Base-by-base conservation (phyloP, 148 eudicot species). In the Chenopodium berlandieri region DNA sequence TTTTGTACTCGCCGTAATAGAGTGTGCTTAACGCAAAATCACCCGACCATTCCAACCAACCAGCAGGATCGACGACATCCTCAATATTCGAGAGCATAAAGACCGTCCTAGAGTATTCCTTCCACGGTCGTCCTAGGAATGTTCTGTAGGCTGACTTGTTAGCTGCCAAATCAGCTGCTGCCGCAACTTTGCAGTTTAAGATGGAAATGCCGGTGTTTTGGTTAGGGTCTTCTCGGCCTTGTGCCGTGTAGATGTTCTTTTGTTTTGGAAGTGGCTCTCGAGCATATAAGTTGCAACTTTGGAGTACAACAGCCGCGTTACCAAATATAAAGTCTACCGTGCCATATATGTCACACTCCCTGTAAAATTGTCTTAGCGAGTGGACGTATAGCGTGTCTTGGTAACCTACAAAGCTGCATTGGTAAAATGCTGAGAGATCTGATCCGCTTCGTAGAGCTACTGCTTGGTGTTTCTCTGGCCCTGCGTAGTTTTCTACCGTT, bases 251-350 rank as follows among this genome's bases (percentile, higher is more conserved):
- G 5, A 95, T 67, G 90, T 95, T 95, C 27, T 75, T 83, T 47
- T 95, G 98, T 40, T 89, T 88, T 19, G 63, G 69, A 47, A 80
- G 76, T 0, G 98, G 98, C 4, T 71, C 66, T 0, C 98, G 90
- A 9, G 97, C 98, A 71, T 93, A 93, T 0, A 95, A 71, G 76
- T 87, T 92, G 80, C 94, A 89, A 71, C 85, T 87, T 54, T 95
- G 98, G 89, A 95, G 83, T 12, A 95, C 97, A 30, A 91, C 97
- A 9, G 97, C 98, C 0, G 98, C 94, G 74, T 95, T 95, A 17
- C 98, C 98, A 71, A 95, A 95, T 27, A 95, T 87, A 91, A 95
- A 95, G 78, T 95, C 98, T 9, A 95, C 79, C 10, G 98, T 95
- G 14, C 98, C 98, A 70, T 95, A 93, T 16, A 95, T 37, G 86